These are phyloP conservation scores for Leucaena leucocephala DNA, from an alignment of 306 rosid genomes.

Conservation along the genomic window DNA sequence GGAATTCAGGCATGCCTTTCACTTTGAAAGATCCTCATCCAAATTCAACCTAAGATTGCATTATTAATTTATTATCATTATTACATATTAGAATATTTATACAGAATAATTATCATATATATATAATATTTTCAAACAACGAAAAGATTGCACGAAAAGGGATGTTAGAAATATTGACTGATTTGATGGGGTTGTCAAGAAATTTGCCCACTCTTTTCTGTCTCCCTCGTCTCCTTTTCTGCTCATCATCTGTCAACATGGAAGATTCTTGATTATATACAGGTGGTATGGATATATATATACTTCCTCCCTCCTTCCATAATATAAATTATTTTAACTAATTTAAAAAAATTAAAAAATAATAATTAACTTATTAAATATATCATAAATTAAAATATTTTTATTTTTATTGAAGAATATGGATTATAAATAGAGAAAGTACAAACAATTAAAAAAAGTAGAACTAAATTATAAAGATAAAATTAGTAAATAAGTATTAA, in stretches of 20 bases:
- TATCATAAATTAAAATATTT: too few species aligned
- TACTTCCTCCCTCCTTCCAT: too few species aligned
- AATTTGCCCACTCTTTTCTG: constrained; percentile 17
- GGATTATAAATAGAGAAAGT: too few species aligned
- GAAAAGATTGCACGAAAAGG: background rate
- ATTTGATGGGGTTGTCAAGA: background rate
- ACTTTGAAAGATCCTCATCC: background rate
- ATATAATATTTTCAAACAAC: background rate
- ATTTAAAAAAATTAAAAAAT: too few species aligned
- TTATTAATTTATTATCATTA: background rate
- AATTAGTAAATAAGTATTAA: too few species aligned
- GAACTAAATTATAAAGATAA: too few species aligned
- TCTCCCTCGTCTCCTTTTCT: background rate
- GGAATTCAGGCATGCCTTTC: background rate
- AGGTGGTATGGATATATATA: too few species aligned
- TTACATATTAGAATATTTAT: background rate
- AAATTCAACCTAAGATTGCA: constrained; percentile 1
- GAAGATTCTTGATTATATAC: constrained; percentile 4
- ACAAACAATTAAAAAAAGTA: too few species aligned
- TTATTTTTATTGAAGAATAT: too few species aligned
- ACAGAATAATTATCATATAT: background rate
- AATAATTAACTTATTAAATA: too few species aligned
- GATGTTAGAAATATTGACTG: background rate
- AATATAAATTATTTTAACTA: too few species aligned
- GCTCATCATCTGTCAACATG: background rate